Evolutionary conservation across 1,284 basidiomycete species (phyloP), one percentile per base, ranked within the genome.

Genomic region (Ceratobasidium sp.): DNA sequence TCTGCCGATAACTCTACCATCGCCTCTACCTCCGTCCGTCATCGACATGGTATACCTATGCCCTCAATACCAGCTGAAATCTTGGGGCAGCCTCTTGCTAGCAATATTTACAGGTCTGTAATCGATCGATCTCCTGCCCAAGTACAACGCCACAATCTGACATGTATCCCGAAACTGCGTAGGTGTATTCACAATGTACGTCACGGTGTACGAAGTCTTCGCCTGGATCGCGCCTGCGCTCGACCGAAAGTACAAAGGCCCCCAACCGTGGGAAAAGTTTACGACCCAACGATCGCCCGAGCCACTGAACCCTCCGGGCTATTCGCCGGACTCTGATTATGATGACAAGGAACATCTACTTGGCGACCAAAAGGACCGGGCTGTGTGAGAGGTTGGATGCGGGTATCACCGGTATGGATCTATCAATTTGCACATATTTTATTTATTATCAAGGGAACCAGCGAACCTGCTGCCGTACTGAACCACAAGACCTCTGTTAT

Each of bases 161-260:
- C 13, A 44, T 4, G 63, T 13, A 13, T 13, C n/a, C 12, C 44
- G 7, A 23, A 7, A 33, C 20, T 61, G n/a, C 12, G 7, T 23
- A 75, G 71, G 71, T 10, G 64, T 60, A 6, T 75, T 75, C 40
- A 49, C 71, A 10, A 75, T 75, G 60, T 75, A 75, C 58, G 40
- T 60, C 23, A 60, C 70, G 15, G 26, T 72, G 1, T 60, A 26
- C 20, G 70, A 58, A 23, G 20, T 72, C 3, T 75, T 75, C 46
- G 7, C 33, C 64, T 67, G 64, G 64, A 6, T 67, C 23, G 64
- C n/a, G 5, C 44, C 64, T 12, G 12, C 44, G 10, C 20, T 67
- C 5, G 64, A 67, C n/a, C 42, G 44, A 28, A 67, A 67, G 23
- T 46, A 23, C 13, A 28, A 23, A 51, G 64, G 64, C 18, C 18